Percentiles rank a stretch among this genome's conserved stretches.
These are phyloP conservation scores for Microthyrium microscopicum DNA, from an alignment of 2,329 filamentous ascomycete genomes.

Conservation along the genomic window DNA sequence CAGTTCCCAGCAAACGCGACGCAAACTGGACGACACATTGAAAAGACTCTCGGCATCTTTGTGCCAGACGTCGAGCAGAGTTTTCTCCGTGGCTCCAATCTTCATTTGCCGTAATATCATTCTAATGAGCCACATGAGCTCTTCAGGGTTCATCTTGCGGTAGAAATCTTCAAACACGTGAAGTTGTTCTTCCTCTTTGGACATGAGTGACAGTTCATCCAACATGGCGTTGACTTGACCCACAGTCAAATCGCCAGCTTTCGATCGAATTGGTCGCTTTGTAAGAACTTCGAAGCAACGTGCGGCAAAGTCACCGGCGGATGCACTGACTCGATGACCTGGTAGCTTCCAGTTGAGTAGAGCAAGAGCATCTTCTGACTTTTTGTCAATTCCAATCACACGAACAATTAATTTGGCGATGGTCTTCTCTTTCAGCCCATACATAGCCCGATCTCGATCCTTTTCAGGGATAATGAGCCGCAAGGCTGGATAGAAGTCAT, in stretches of 20 bases:
- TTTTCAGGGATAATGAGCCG: constrained; percentile 85
- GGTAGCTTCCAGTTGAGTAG: constrained; percentile 88
- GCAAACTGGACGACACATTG: constrained; percentile 77
- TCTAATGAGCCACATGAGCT: constrained; percentile 85
- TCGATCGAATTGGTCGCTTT: constrained; percentile 61
- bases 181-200: constrained; percentile 69
- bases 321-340: constrained; percentile 45
- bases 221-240: constrained; percentile 78
- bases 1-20: constrained; percentile 89
- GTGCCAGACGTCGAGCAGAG: constrained; percentile 51
- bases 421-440: constrained; percentile 81
- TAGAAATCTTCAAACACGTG: constrained; percentile 76
- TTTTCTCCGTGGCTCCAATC: constrained; percentile 68
- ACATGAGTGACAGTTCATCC: constrained; percentile 57
- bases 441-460: constrained; percentile 81
- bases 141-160: constrained; percentile 77
- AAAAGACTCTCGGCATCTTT: constrained; percentile 44
- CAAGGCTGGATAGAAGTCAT: constrained; percentile 86
- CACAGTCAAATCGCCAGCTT: constrained; percentile 65
- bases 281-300: constrained; percentile 75
- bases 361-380: constrained; percentile 74
- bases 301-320: constrained; percentile 83
- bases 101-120: constrained; percentile 77
- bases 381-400: constrained; percentile 77
- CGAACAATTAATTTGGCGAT: constrained; percentile 86